Conservation (phyloP, 352 stramenopile species). For the Globisporangium iwayamae region DNA sequence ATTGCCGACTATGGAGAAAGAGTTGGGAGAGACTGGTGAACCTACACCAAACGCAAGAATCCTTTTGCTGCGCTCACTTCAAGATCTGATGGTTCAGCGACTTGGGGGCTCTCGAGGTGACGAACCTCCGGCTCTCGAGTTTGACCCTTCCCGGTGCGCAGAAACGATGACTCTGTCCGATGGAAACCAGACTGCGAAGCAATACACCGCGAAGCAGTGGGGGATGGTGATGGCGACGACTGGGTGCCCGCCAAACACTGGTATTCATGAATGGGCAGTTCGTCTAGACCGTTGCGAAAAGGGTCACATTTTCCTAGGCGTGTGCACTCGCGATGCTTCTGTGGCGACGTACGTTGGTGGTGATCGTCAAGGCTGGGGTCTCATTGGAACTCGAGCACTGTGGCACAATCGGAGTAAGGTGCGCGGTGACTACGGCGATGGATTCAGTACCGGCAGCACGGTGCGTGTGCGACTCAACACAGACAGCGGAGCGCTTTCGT, state of each 20-base stretch:
- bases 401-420: conserved; percentile 90
- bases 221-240: conserved; percentile 88
- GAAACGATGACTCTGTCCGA: conserved; percentile 89
- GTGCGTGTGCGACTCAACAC: conserved; percentile 84
- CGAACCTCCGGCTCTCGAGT: conserved; percentile 78
- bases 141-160: conserved; percentile 81
- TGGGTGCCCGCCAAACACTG: conserved; percentile 77
- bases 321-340: conserved; percentile 82
- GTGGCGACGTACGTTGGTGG: conserved; percentile 87
- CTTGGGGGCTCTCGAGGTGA: conserved; percentile 69
- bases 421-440: conserved; percentile 84
- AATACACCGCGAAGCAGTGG: conserved; percentile 90
- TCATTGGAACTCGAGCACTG: conserved; percentile 85
- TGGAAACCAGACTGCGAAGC: conserved; percentile 78
- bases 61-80: conserved; percentile 70
- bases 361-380: conserved; percentile 84
- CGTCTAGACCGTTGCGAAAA: conserved; percentile 87
- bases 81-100: conserved; percentile 84
- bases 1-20: conserved; percentile 57
- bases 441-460: conserved; percentile 83
- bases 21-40: conserved; percentile 14
- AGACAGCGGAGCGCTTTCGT: conserved; percentile 82
- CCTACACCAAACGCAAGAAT: conserved; percentile 41
- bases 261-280: conserved; percentile 87
- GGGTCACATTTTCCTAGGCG: conserved; percentile 87